Percentiles rank a stretch among this genome's conserved stretches.
Evolutionary conservation across 2,329 filamentous ascomycete species (phyloP).

Genomic region (Trichoderma breve): DNA sequence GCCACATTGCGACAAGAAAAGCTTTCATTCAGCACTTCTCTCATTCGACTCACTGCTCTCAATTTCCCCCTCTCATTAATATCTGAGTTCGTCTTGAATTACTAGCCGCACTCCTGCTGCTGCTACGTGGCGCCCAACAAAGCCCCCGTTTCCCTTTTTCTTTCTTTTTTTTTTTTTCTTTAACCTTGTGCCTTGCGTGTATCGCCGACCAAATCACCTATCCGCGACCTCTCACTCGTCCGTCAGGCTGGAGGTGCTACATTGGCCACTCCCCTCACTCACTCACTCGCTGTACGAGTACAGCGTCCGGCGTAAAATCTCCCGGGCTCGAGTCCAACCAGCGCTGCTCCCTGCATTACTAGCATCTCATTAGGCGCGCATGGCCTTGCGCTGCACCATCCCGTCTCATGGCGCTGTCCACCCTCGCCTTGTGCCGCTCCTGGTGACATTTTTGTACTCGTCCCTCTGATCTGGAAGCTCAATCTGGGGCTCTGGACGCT

Average conservation of each 20-base stretch:
- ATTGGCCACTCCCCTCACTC: background rate
- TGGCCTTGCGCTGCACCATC: background rate
- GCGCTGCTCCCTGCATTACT: background rate
- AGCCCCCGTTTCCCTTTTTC: background rate
- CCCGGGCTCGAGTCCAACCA: background rate
- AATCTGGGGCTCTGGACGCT: background rate
- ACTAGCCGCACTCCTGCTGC: background rate
- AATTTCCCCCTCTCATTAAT: background rate
- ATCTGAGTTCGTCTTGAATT: background rate
- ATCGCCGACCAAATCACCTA: background rate
- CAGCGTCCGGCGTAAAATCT: background rate
- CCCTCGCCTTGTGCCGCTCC: background rate
- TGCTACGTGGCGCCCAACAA: background rate
- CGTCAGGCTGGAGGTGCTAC: constrained; percentile 23
- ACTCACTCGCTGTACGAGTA: background rate
- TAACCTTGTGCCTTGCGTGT: background rate
- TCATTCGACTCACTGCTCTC: background rate
- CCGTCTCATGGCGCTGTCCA: background rate
- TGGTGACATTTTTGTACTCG: background rate
- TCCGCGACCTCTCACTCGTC: constrained; percentile 40
- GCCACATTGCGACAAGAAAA: background rate
- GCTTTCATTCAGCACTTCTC: background rate
- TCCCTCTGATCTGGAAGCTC: background rate
- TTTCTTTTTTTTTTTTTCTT: background rate
- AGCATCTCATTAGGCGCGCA: background rate